A percentile compares a stretch with the other conserved stretches of the same genome.
Conservation (phyloP, 148 eudicot genomes). For the Cornus kousa region DNA sequence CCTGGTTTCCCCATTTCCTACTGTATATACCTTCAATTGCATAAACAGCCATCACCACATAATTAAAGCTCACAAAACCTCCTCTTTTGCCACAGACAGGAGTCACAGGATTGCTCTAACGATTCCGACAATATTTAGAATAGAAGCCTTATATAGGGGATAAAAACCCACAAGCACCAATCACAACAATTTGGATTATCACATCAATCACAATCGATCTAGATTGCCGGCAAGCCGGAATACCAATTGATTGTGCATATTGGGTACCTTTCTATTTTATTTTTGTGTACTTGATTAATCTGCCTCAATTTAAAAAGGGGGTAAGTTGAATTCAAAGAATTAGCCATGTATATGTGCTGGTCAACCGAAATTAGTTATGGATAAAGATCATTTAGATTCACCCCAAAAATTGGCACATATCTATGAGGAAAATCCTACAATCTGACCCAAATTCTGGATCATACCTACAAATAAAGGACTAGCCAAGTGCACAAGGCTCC, state of each 20-base stretch:
- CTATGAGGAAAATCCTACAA: no score
- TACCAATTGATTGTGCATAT: slow-evolving; percentile 34
- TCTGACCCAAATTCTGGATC: no score
- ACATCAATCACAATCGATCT: slow-evolving; percentile 62
- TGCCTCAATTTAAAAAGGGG: slow-evolving; percentile 49
- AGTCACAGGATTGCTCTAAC: slow-evolving; percentile 24
- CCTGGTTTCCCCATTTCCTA: slow-evolving; percentile 62
- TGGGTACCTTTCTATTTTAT: slow-evolving; percentile 23
- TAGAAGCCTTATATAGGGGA: slow-evolving; percentile 47
- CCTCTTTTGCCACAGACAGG: slow-evolving; percentile 51
- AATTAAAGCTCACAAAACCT: slow-evolving; percentile 52
- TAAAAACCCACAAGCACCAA: slow-evolving; percentile 60
- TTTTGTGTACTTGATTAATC: slow-evolving; percentile 39
- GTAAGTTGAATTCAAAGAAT: slow-evolving; percentile 42
- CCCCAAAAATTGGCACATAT: no score
- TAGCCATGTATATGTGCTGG: slow-evolving; percentile 16
- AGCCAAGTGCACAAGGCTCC: no score
- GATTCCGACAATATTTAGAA: slow-evolving; percentile 31
- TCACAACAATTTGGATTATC: slow-evolving; percentile 61
- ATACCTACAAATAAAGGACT: no score
- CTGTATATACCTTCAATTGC: slow-evolving; percentile 48
- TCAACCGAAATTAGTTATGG: no score
- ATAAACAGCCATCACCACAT: slow-evolving; percentile 52
- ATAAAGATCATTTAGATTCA: no score
- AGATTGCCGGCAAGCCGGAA: slow-evolving; percentile 54